Evolutionary conservation across 2,329 filamentous ascomycete species (phyloP).

Genomic region (Epicoccum sorghinum): DNA sequence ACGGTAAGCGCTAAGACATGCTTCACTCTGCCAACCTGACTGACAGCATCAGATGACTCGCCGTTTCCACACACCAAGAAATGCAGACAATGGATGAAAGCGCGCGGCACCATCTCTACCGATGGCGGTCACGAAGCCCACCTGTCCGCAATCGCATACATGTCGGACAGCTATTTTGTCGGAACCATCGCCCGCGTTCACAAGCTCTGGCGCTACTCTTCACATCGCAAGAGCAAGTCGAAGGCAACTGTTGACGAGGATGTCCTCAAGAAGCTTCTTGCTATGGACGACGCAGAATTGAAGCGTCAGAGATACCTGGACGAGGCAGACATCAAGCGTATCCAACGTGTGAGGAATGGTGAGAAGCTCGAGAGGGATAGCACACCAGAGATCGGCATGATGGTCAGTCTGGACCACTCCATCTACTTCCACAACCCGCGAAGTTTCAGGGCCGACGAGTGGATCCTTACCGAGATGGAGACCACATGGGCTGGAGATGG

Average conservation of each 20-base stretch:
- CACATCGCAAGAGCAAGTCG: conserved; percentile 45
- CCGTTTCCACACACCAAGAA: conserved; percentile 68
- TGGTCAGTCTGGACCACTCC: conserved; percentile 78
- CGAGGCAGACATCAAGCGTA: conserved; percentile 58
- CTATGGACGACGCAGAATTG: conserved; percentile 53
- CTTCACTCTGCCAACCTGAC: conserved; percentile 2
- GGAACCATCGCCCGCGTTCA: conserved; percentile 85
- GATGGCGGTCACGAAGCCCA: conserved; percentile 80
- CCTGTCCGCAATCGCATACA: conserved; percentile 86
- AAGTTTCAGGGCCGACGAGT: conserved; percentile 63
- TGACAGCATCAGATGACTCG: conserved; percentile 45
- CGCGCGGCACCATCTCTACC: conserved; percentile 74
- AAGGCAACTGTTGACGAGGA: conserved; percentile 51
- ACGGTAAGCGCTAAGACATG: conserved; percentile 47
- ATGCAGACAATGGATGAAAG: conserved; percentile 72
- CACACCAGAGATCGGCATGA: conserved; percentile 75
- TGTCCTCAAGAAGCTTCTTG: conserved; percentile 52
- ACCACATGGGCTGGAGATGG: conserved; percentile 82
- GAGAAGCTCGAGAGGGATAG: conserved; percentile 54
- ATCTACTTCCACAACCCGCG: conserved; percentile 62
- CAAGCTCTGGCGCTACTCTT: conserved; percentile 75
- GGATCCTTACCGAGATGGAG: conserved; percentile 82
- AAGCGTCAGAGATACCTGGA: conserved; percentile 52
- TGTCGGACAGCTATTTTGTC: conserved; percentile 92
- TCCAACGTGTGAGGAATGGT: conserved; percentile 45